Evolutionary conservation across 2,329 filamentous ascomycete genomes (phyloP), one percentile per base, ranked within the genome.

Genomic region (Verticillium tricorpus): DNA sequence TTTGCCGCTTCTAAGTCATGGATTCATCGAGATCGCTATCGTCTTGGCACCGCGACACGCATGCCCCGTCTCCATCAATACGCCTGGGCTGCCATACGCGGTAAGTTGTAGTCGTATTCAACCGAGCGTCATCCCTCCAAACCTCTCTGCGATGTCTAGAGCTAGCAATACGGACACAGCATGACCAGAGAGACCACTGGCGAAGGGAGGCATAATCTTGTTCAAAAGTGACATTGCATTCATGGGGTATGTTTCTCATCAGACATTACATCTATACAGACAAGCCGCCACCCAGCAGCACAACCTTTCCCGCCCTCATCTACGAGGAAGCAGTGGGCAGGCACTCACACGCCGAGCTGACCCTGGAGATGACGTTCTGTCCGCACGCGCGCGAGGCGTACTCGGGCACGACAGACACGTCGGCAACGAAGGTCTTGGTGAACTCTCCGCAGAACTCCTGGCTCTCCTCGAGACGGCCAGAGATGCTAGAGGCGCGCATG

Each of bases 401-500:
- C 40, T 61, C 52, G 37, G 63, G 63, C 31, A 65, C 59, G 25
- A 59, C 61, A 22, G 57, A 54, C 25, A 65, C 63, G 45, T 65
- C 62, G 15, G 63, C 63, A 31, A 56, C 50, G 55, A 62, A 61
- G 12, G 62, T 62, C 34, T 61, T 59, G 4, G 62, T 63, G 61
- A 61, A 65, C n/a, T 59, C 61, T 19, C 56, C 62, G 62, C 63
- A 65, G 62, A 65, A 65, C 60, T 63, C 54, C 57, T 63, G 63
- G 70, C 77, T 79, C 67, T 76, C 73, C 62, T 71, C 70, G 64
- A 74, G 70, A 65, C 77, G 77, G 19, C 69, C 66, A 14, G 68
- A 67, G 35, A 74, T 64, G 57, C 75, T 72, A 50, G 76, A 79
- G 59, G 77, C 77, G 28, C 77, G 78, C 57, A 81, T 73, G 62